These are phyloP conservation scores for Trypanosoma lewisi DNA, from an alignment of 208 protist species.

Conservation along the genomic window DNA sequence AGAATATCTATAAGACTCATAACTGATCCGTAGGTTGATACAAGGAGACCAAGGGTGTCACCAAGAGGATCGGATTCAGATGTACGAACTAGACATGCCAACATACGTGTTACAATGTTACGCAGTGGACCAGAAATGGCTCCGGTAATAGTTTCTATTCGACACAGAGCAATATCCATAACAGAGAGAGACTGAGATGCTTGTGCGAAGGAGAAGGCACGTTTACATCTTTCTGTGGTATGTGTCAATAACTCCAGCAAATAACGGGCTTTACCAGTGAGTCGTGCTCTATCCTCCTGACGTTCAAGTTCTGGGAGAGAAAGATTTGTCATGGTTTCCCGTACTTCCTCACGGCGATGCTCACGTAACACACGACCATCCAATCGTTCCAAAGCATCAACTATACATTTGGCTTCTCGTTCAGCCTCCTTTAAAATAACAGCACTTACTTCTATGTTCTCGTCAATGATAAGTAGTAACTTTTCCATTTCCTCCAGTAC, in stretches of 20 bases:
- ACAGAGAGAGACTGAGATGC: neutral
- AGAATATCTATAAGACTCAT: slow-evolving; percentile 6
- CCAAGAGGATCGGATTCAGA: slow-evolving; percentile 14
- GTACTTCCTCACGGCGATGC: slow-evolving; percentile 4
- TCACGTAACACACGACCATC: slow-evolving; percentile 17
- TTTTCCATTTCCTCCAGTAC: slow-evolving; percentile 10
- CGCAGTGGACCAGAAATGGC: slow-evolving; percentile 6
- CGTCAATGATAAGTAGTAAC: neutral
- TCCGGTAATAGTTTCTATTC: neutral
- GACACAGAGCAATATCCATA: neutral
- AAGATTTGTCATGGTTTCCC: slow-evolving; percentile 1
- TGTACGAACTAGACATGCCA: slow-evolving; percentile 14
- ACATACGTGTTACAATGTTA: slow-evolving; percentile 14
- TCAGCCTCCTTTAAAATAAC: neutral
- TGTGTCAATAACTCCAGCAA: slow-evolving; percentile 7
- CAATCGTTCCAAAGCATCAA: slow-evolving; percentile 8
- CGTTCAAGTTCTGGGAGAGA: slow-evolving; percentile 10
- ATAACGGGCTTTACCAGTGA: slow-evolving; percentile 8
- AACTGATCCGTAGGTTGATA: slow-evolving; percentile 1
- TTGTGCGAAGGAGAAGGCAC: slow-evolving; percentile 10
- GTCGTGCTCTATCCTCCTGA: slow-evolving; percentile 3
- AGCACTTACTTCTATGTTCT: neutral
- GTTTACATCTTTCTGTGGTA: neutral
- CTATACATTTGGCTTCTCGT: neutral
- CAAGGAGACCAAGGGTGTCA: slow-evolving; percentile 20